These are phyloP conservation scores for Paraurostyla sp. DNA, from an alignment of 73 alveolate genomes.

Conservation along the genomic window DNA sequence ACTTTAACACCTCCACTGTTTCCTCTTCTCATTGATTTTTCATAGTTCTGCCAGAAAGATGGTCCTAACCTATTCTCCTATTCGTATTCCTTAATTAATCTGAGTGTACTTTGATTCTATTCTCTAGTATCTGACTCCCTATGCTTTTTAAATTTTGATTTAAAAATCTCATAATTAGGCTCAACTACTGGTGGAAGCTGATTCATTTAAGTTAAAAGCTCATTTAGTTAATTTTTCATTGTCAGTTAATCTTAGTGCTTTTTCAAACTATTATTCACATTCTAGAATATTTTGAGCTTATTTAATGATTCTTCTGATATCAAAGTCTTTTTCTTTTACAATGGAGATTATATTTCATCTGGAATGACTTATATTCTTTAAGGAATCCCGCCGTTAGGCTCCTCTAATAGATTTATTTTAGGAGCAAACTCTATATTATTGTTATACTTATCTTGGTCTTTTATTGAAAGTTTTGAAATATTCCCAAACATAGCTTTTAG, in stretches of 20 bases:
- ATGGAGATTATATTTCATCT: background rate
- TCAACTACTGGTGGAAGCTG: background rate
- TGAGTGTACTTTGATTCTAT: background rate
- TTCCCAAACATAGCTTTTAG: constrained; percentile 33
- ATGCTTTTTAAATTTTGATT: background rate
- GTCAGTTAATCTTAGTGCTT: background rate
- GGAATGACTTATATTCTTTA: background rate
- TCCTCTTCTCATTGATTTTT: background rate
- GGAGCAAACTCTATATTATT: constrained; percentile 15
- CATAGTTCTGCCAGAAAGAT: background rate
- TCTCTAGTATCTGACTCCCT: background rate
- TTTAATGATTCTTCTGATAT: background rate
- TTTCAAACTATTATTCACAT: background rate
- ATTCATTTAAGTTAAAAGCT: background rate
- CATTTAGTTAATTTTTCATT: background rate
- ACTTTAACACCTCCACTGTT: too few species aligned
- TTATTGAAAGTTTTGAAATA: background rate
- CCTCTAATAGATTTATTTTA: background rate
- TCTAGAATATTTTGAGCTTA: background rate
- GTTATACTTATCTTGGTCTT: constrained; percentile 7
- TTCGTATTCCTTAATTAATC: background rate
- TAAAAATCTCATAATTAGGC: background rate
- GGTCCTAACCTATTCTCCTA: background rate
- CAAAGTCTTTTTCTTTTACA: too few species aligned
- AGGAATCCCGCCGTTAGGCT: constrained; percentile 3